Conservation (phyloP, 1,284 basidiomycete species). For the Microbotryum saponariae region DNA sequence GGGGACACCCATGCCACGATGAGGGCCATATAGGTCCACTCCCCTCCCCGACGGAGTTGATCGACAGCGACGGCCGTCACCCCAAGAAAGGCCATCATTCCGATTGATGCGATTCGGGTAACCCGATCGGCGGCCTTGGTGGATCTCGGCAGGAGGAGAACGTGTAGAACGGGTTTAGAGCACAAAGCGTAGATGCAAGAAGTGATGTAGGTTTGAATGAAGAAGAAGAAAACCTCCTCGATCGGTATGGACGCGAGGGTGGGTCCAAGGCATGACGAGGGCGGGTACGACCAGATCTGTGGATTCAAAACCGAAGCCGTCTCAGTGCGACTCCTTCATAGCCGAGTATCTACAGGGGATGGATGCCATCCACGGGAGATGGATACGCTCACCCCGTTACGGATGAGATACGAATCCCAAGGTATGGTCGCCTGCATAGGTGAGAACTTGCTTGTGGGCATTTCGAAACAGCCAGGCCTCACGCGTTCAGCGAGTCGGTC, state of each 20-base stretch:
- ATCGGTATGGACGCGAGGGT: constrained; percentile 35
- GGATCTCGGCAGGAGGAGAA: constrained; percentile 20
- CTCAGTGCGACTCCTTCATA: neutral
- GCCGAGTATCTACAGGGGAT: neutral
- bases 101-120: neutral
- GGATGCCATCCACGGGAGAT: too few species aligned
- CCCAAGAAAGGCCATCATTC: constrained; percentile 11
- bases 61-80: constrained; percentile 23
- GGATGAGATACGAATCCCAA: constrained; percentile 38
- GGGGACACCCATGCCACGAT: constrained; percentile 37
- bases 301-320: neutral
- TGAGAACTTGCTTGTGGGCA: neutral
- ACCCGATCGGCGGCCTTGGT: neutral
- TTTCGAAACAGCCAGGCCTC: neutral
- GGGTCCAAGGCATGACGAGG: constrained; percentile 27
- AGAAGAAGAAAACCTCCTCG: constrained; percentile 40
- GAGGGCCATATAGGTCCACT: constrained; percentile 33
- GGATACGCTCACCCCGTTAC: constrained; percentile 11
- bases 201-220: constrained; percentile 39
- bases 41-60: constrained; percentile 21
- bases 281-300: constrained; percentile 37
- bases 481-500: neutral
- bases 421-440: constrained; percentile 32
- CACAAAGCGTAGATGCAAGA: constrained; percentile 34
- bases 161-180: constrained; percentile 33